phyloP scores from a whole-genome alignment of 139 green algal species.

The Protoeuglena noctilucae region DNA sequence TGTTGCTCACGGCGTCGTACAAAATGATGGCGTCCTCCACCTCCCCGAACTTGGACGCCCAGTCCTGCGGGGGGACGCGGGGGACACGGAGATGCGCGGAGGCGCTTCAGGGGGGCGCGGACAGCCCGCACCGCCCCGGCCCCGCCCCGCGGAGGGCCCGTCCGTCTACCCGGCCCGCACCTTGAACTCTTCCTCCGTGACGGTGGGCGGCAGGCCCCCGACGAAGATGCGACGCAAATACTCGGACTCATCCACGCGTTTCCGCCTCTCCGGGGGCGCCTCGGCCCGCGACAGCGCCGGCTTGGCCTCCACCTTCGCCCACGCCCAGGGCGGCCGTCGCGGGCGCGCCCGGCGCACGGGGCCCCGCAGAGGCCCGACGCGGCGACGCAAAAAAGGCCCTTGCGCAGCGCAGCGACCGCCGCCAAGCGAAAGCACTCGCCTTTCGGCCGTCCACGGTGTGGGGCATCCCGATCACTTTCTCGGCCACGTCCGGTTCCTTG shows the following conservation, averaged over 20 bases:
- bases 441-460: constrained; percentile 88
- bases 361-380: neutral
- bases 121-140: too few relatives aligned
- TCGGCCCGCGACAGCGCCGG: constrained; percentile 84
- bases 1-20: constrained; percentile 86
- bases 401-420: neutral
- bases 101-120: too few relatives aligned
- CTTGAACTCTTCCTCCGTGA: constrained; percentile 63
- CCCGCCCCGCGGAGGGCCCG: too few relatives aligned
- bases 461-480: constrained; percentile 65
- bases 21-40: constrained; percentile 83
- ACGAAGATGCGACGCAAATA: constrained; percentile 58
- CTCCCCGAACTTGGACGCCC: constrained; percentile 70
- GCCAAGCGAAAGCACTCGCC: constrained; percentile 17
- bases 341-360: neutral
- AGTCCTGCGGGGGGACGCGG: too few relatives aligned
- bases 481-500: constrained; percentile 59
- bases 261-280: constrained; percentile 16
- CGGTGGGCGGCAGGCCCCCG: constrained; percentile 66
- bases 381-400: neutral
- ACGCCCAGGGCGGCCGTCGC: neutral
- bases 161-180: too few relatives aligned
- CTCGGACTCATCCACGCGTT: neutral
- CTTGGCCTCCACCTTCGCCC: constrained; percentile 80
- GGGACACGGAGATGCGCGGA: too few relatives aligned